Base-by-base conservation (phyloP, 2,329 filamentous ascomycete species). In the Cladophialophora yegresii region DNA sequence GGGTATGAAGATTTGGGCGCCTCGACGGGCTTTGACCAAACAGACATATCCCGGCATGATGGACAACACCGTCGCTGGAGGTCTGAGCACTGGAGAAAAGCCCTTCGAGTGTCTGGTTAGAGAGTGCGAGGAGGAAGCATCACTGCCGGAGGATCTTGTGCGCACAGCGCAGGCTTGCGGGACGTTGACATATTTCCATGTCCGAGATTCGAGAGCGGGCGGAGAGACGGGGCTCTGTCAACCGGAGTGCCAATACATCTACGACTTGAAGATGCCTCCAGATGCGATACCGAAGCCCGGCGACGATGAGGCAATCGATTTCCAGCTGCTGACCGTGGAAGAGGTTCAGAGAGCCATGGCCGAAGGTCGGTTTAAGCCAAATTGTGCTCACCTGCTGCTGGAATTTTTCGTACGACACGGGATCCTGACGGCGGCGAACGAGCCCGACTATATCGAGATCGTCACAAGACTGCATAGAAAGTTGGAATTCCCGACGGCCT, bases 31-130 rank as follows among this genome's bases (percentile, higher is more conserved):
- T 12, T 82, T 81, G 57, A 85, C 81, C 64, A 99, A 98, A 81
- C 86, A 90, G 70, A 97, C 92, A 0, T 99, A 93, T 74, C 89
- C 89, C 0, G 85, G 89, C n/a, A 93, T 97, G 82, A 82, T 99
- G 69, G 95, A 99, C 77, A 99, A 98, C 76, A 92, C 92, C 1
- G 95, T 96, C 6, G 95, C 93, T 0, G 91, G 91, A 2, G 91
- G 92, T 0, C 87, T 98, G 70, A 87, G 89, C 75, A 90, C 91
- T 0, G 89, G 88, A 13, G 93, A 97, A 75, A 83, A 83, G 23
- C 89, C 91, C 0, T 89, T 92, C 55, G 92, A 93, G 73, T 92
- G 89, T 75, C 79, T 96, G 58, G 83, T 97, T 22, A 86, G 93
- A 60, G 95, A 99, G 77, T 89, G 89, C 2, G 88, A 88, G 68